These are phyloP conservation scores for Angomonas desouzai DNA, from an alignment of 208 protist genomes.

Conservation along the genomic window DNA sequence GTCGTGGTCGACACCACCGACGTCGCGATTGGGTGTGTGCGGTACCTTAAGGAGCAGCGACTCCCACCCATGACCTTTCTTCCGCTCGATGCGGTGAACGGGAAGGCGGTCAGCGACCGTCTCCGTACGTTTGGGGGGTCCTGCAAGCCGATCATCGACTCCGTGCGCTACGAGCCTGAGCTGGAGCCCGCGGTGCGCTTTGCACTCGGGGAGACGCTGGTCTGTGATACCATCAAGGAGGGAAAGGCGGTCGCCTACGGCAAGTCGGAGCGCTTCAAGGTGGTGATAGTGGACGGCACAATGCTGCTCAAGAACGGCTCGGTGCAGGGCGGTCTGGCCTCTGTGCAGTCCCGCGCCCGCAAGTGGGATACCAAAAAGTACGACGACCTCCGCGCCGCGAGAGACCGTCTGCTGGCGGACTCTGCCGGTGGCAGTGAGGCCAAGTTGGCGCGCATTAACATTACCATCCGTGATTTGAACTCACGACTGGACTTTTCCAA, in stretches of 20 bases:
- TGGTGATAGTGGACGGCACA: constrained; percentile 95
- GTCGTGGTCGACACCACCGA: constrained; percentile 95
- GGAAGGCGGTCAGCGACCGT: constrained; percentile 86
- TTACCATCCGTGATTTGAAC: constrained; percentile 63
- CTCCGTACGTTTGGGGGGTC: constrained; percentile 89
- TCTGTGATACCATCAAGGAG: constrained; percentile 93
- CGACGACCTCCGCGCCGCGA: constrained; percentile 61
- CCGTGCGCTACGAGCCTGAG: constrained; percentile 85
- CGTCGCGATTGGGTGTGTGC: constrained; percentile 92
- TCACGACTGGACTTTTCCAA: constrained; percentile 56
- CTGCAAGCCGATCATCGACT: constrained; percentile 91
- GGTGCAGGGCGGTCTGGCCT: constrained; percentile 92
- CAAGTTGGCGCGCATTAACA: constrained; percentile 64
- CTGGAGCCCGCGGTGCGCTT: constrained; percentile 91
- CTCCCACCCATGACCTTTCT: constrained; percentile 95
- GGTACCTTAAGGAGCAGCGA: constrained; percentile 95
- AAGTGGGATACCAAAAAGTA: constrained; percentile 93
- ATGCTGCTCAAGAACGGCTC: constrained; percentile 94
- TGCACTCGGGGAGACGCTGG: constrained; percentile 94
- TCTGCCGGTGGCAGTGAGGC: constrained; percentile 54
- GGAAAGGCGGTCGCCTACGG: constrained; percentile 88
- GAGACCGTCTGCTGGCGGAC: constrained; percentile 69
- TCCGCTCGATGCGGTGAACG: constrained; percentile 90
- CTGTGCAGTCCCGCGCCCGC: constrained; percentile 76
- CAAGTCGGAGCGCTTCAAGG: constrained; percentile 79